A percentile compares a stretch with the other conserved stretches of the same genome.
phyloP scores from a whole-genome alignment of 371 early-diverging fungal genomes.

The Funneliformis caledonium region DNA sequence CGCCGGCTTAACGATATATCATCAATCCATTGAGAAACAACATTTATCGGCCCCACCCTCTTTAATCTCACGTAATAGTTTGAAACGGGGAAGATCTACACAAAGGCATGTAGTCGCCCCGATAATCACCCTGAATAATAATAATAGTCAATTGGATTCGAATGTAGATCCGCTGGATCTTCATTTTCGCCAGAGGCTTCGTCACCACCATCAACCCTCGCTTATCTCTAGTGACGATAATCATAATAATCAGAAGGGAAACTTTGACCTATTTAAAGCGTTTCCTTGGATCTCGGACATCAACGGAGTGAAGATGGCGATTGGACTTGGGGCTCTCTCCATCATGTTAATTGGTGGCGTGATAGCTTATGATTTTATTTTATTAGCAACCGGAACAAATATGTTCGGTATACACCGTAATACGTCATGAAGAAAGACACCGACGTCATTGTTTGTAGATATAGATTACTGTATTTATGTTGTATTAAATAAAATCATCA shows the following conservation, averaged over 20 bases:
- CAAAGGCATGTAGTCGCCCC: not conserved
- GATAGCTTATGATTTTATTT: slow-evolving; percentile 25
- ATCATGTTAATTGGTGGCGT: slow-evolving; percentile 12
- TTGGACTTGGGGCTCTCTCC: not conserved
- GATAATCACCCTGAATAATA: not conserved
- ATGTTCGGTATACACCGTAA: not conserved
- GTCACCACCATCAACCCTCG: not conserved
- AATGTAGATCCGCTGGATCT: not conserved
- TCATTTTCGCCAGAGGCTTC: not conserved
- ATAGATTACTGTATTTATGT: no score
- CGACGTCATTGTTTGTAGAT: no score
- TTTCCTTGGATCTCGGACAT: not conserved
- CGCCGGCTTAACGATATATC: not conserved
- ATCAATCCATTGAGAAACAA: not conserved
- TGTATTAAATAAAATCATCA: no score
- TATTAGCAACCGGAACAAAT: slow-evolving; percentile 27
- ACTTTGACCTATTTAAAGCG: not conserved
- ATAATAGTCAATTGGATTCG: not conserved
- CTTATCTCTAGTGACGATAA: not conserved
- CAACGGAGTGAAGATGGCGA: not conserved
- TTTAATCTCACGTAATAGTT: not conserved
- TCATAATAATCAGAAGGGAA: not conserved
- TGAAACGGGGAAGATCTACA: slow-evolving; percentile 16
- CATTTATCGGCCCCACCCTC: slow-evolving; percentile 3
- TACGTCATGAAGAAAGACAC: not conserved